Evolutionary conservation across 1,284 basidiomycete species (phyloP), one percentile per base, ranked within the genome.

Genomic region (Sanghuangporus sanghuang): DNA sequence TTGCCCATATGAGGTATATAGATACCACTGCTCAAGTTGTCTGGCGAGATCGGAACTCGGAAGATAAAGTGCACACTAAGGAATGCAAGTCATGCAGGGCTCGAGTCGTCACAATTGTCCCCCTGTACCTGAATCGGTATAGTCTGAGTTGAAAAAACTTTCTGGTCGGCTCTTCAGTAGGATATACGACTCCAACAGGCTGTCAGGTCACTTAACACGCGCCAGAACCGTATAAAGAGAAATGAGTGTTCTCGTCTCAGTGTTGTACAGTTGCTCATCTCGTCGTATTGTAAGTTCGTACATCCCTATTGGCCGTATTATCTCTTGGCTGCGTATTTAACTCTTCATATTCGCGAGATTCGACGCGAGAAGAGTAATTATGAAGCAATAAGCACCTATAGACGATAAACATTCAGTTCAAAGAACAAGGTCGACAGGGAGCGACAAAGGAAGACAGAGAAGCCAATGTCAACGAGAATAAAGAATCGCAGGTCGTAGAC

Each of bases 331-430:
- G 16, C 16, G 21, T 46, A 18, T 52, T 52, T 12, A 14, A 23
- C 14, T 23, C 49, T n/a, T 52, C 49, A 32, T 23, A n/a, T 27
- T 32, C 14, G 23, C 49, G 23, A 9, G 49, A 27, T 2, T 14
- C 21, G 14, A 5, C n/a, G 16, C 16, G 16, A 18, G 7, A 52
- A 52, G 49, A 12, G 14, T 6, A 14, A 72, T 67, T 77, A 68
- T 71, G 81, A 68, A 42, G 81, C 83, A 62, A 85, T 83, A 66
- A 86, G 77, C 8, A 85, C 82, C 84, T 85, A 59, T 40, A 16
- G 35, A 32, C 5, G 27, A 49, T 48, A 61, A n/a, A 39, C 62
- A 60, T 49, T 54, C 53, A 54, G 53, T 35, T 18, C 53, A n/a
- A 53, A 54, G 35, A 38, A 54, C 53, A 54, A 54, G 53, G 53